Conservation (phyloP, 805 yeast genomes). For the Metschnikowia baotianmanensis region DNA sequence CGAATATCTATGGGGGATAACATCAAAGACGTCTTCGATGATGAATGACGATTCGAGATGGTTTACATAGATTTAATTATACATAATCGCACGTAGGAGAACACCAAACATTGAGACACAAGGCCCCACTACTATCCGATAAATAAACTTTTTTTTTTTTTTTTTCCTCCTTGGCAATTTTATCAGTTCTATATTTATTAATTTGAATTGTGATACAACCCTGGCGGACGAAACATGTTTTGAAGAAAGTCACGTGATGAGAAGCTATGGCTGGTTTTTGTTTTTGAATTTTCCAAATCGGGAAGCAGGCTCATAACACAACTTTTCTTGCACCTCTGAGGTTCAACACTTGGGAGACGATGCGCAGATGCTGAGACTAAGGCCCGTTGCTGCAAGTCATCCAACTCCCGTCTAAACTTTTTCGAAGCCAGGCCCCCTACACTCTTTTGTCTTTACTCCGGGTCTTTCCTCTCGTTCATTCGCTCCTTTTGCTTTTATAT, state of each 20-base stretch:
- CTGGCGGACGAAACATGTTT: too few relatives aligned
- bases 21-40: background rate
- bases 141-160: too few relatives aligned
- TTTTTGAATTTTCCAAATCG: conserved; percentile 14
- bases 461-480: background rate
- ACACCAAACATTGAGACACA: background rate
- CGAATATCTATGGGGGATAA: background rate
- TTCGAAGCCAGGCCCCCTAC: too few relatives aligned
- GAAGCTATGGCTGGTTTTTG: conserved; percentile 4
- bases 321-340: conserved; percentile 2
- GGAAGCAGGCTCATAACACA: conserved; percentile 7
- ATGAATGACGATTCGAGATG: background rate
- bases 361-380: conserved; percentile 1
- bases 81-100: conserved; percentile 3
- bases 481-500: background rate
- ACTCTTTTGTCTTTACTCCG: background rate
- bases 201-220: too few relatives aligned
- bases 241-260: too few relatives aligned
- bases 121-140: too few relatives aligned
- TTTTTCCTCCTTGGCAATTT: too few relatives aligned
- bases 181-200: too few relatives aligned
- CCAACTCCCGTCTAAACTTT: background rate
- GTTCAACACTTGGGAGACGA: conserved; percentile 3
- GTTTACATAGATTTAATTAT: conserved; percentile 2
- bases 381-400: background rate